Evolutionary conservation across 1,139 yeast genomes (phyloP), one percentile per base, ranked within the genome.

Genomic region (Magnusiomyces suaveolens): DNA sequence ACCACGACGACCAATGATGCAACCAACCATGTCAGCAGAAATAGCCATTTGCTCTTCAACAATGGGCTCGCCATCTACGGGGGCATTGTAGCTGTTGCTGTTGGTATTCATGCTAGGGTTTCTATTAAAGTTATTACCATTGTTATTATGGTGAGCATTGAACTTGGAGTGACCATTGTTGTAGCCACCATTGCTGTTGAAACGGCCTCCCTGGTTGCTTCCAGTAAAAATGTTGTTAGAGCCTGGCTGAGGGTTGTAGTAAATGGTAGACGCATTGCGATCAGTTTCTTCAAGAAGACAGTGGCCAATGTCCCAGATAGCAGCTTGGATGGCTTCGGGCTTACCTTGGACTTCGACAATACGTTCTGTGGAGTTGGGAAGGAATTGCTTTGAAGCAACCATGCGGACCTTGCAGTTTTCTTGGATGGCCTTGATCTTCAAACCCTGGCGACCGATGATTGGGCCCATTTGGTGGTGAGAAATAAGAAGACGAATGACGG

Each of bases 381-480:
- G 77, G 66, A 83, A 83, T 55, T 88, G 89, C 68, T 88, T 88
- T 38, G 95, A 84, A 14, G 95, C 96, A 57, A 87, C 89, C 82
- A 89, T 85, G 65, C 87, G 83, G 53, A 88, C 87, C 57, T 79
- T 75, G 67, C 75, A 83, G 49, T 72, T 73, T 57, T 82, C 83
- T 71, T 88, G 96, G 60, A 89, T 80, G 55, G 83, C 78, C 72
- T 87, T 90, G 66, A 89, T 89, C 68, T 92, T 79, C 41, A 77
- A 74, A 52, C 97, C 97, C 61, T 80, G 87, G 57, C 87, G 81
- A 52, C 97, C 97, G 68, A 89, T 89, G 54, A 89, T 79, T 12
- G 95, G 83, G 48, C 97, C 96, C 82, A 89, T 84, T 70, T 88
- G 96, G 59, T 84, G 78, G 71, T 89, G 89, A 50, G 96, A 90